Evolutionary conservation across 2,329 filamentous ascomycete genomes (phyloP), one percentile per base, ranked within the genome.

Genomic region (Paecilomyces niveus): DNA sequence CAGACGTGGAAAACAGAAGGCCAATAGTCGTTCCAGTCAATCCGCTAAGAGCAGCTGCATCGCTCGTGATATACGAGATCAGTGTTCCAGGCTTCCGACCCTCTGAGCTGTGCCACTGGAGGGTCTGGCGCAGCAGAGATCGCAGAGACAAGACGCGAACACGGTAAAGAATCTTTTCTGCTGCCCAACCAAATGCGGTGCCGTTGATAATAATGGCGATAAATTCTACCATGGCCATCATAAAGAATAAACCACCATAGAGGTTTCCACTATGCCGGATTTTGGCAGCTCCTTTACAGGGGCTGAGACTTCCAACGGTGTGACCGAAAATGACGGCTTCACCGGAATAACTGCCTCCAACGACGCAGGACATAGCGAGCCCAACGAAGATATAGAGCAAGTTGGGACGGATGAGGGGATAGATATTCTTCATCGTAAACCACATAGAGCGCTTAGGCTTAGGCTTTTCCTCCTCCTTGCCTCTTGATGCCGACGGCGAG

Each of bases 1-100:
- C 79, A 4, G 81, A 59, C 18, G 87, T 85, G 0, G 85, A 84
- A 59, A 89, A 83, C 13, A 87, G 73, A 0, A 84, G 87, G 3
- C 86, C 85, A 58, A 89, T 78, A 50, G 87, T 86, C 2, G 83
- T 85, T 3, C 87, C 87, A 56, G 83, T 86, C 61, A 89, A 80
- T 1, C 83, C 84, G 32, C 83, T 83, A 9, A 90, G 73, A 1
- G 84, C 80, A 15, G 83, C 83, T 1, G 83, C 81, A 65, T 90
- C 87, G 53, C 80, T 84, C 2, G 85, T 89, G 61, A 90, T 85
- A 62, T 84, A 81, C 0, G 82, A 83, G 3, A 89, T 74, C 3
- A 90, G 73, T 8, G 77, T 74, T 0, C 83, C 78, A 0, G 87
- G 83, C 2, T 79, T 85, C 39, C 85, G 80, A 9, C 78, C 80